Base-by-base conservation (phyloP, 768 basidiomycete species). In the Cystofilobasidium ferigula region DNA sequence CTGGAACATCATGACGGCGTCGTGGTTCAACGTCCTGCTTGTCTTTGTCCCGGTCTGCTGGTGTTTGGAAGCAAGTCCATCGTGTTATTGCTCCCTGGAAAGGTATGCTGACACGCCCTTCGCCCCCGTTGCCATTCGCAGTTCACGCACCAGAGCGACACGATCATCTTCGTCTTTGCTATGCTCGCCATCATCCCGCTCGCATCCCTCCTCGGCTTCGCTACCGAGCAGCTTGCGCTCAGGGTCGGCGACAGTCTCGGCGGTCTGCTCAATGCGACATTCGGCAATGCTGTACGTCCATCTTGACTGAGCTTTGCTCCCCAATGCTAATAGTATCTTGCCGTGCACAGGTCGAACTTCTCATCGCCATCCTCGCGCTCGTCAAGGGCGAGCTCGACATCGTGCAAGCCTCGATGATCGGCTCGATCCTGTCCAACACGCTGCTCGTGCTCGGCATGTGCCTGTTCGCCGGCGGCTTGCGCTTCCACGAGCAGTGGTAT, bases 381-480 rank as follows among this genome's bases (percentile, higher is more conserved):
- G 67, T 68, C 43, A 68, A 68, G 57, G 67, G 67, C 48, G 67
- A 68, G n/a, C 60, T 68, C 34, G 67, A 63, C 57, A 68, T 68
- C 24, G 67, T 68, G 6, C 67, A 60, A 30, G 54, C 57, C 9
- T 63, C 61, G 48, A 68, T 68, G 67, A 48, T 63, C 30, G 67
- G 67, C 20, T 58, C 56, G 26, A 58, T 68, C 45, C 45, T 68
- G 4, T 63, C 61, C 30, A 68, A 68, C 62, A 57, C 61, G 0
- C 56, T 68, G 2, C 61, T 68, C 14, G 67, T 68, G 16, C 67
- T 68, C 40, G 67, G 67, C 12, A 67, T 67, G 64, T 59, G 57
- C 47, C 24, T 48, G 60, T 61, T 67, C 24, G 65, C 65, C 3
- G 65, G 65, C 24, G 65, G 65, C 22, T 30, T 67, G 14, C 59